Percentiles rank a stretch among this genome's conserved stretches.
Evolutionary conservation across 257 asterid genomes (phyloP).

Genomic region (Gentiana straminea): DNA sequence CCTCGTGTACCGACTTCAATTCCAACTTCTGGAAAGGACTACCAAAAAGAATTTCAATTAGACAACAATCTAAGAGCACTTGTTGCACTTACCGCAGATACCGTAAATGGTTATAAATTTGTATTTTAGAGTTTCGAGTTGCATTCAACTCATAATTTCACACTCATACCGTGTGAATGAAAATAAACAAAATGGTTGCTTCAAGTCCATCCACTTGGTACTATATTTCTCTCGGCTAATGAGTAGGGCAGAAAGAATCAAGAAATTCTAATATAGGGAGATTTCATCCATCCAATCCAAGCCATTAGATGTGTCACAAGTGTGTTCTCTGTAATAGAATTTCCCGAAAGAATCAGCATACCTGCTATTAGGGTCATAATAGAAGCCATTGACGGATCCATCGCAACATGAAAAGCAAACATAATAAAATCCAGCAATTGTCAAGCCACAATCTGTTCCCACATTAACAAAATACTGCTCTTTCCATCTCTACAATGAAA

Average conservation of each 20-base stretch:
- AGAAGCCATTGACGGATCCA: constrained; percentile 90
- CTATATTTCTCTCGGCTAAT: background rate
- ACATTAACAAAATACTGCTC: constrained; percentile 95
- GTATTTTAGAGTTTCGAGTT: no score
- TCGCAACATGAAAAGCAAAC: constrained; percentile 94
- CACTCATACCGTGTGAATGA: no score
- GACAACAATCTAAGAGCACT: constrained; percentile 8
- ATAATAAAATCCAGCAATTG: constrained; percentile 96
- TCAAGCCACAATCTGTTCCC: constrained; percentile 93
- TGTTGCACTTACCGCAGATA: no score
- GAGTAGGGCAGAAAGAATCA: background rate
- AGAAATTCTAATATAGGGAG: no score
- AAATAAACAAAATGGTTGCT: background rate
- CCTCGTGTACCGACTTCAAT: constrained; percentile 65
- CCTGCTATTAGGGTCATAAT: constrained; percentile 99
- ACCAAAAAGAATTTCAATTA: constrained; percentile 20
- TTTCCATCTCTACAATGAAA: constrained; percentile 77
- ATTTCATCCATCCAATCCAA: no score
- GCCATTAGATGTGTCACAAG: no score
- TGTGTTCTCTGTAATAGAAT: no score
- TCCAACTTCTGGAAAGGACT: constrained; percentile 97
- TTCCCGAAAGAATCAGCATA: constrained; percentile 6
- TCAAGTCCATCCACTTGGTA: no score
- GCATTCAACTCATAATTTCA: background rate
- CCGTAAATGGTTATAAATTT: no score